Conservation (phyloP, 2,329 filamentous ascomycete genomes). For the Calonectria henricotiae region DNA sequence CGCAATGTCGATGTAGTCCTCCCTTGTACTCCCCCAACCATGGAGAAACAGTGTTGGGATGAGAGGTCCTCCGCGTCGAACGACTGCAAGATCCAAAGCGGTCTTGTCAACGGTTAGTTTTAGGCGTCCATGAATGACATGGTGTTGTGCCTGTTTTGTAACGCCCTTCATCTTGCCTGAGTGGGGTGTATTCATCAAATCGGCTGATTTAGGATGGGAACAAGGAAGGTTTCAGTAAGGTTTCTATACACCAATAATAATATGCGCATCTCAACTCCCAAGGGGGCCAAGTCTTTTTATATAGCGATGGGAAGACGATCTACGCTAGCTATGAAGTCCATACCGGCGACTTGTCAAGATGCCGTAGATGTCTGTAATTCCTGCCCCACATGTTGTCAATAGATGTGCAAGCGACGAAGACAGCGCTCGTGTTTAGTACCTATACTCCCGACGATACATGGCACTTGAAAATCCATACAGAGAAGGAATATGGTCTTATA, state of each 20-base stretch:
- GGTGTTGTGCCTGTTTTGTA: background rate
- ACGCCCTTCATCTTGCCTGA: background rate
- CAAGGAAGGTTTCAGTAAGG: background rate
- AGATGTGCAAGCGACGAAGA: background rate
- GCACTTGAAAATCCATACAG: background rate
- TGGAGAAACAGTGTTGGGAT: constrained; percentile 49
- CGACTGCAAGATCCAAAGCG: background rate
- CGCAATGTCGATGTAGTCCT: constrained; percentile 49
- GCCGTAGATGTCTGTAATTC: background rate
- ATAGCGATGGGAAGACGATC: background rate
- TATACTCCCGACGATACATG: too few species aligned
- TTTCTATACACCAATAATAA: too few species aligned
- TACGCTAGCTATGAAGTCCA: background rate
- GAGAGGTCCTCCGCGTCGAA: constrained; percentile 20
- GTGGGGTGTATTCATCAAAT: background rate
- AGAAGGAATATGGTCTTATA: background rate
- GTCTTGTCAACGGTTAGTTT: constrained; percentile 6
- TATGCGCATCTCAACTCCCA: background rate
- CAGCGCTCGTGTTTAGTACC: too few species aligned
- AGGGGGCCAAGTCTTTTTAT: background rate
- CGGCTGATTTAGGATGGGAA: background rate
- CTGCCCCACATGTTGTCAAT: background rate
- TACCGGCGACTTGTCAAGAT: background rate
- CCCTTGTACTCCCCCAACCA: constrained; percentile 51
- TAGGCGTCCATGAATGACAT: constrained; percentile 9